These are phyloP conservation scores for Stagonosporopsis rhizophila DNA, from an alignment of 2,329 filamentous ascomycete genomes.

Conservation along the genomic window DNA sequence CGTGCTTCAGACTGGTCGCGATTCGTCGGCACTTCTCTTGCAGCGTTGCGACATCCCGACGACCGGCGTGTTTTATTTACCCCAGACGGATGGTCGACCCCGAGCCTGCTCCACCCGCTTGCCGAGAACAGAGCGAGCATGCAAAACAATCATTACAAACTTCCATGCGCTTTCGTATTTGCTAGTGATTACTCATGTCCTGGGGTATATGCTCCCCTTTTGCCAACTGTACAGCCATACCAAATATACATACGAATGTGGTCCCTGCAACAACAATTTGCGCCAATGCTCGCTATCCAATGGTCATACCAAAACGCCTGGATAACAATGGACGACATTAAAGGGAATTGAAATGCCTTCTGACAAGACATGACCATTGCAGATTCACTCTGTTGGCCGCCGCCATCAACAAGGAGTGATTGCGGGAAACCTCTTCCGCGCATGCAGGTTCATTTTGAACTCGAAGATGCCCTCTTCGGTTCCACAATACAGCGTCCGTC, in stretches of 20 bases:
- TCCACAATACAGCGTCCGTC: slow-evolving; percentile 55
- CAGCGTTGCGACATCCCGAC: slow-evolving; percentile 27
- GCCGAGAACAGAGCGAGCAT: slow-evolving; percentile 1
- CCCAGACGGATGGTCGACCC: slow-evolving; percentile 27
- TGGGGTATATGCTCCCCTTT: slow-evolving; percentile 5
- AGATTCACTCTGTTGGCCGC: background rate
- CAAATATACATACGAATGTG: background rate
- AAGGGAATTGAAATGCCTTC: slow-evolving; percentile 1
- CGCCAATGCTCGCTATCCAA: slow-evolving; percentile 10
- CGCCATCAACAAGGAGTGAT: slow-evolving; percentile 46
- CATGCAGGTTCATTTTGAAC: slow-evolving; percentile 69
- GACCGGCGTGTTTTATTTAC: slow-evolving; percentile 29
- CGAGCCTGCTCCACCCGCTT: background rate
- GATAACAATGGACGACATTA: too few relatives aligned
- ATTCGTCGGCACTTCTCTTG: slow-evolving; percentile 36
- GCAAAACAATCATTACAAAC: too few relatives aligned
- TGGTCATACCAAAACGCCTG: background rate
- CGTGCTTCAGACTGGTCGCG: slow-evolving; percentile 3
- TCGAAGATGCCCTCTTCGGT: slow-evolving; percentile 78
- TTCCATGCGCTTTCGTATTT: too few relatives aligned
- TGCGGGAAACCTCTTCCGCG: slow-evolving; percentile 60
- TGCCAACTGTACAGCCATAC: background rate
- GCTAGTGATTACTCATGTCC: background rate
- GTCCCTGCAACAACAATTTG: background rate
- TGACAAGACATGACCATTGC: background rate